phyloP scores from a whole-genome alignment of 2,329 filamentous ascomycete genomes.

The Trichoderma cornu-damae region DNA sequence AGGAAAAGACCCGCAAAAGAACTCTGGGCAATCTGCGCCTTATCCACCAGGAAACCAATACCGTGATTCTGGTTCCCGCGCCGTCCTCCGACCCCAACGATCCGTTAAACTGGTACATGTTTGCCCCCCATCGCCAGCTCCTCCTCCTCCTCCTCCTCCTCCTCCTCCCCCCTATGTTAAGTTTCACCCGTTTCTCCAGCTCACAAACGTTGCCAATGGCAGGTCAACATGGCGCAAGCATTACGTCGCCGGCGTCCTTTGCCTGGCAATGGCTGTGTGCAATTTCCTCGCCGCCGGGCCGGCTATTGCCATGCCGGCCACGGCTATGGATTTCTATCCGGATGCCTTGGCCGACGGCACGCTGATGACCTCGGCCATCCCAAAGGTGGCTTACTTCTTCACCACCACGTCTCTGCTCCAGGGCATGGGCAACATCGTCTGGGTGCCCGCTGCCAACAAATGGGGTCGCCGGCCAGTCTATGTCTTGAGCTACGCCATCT shows the following conservation, averaged over 20 bases:
- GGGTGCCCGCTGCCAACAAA: constrained; percentile 44
- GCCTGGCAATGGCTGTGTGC: constrained; percentile 50
- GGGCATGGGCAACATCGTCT: constrained; percentile 43
- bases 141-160: background rate
- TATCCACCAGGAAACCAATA: constrained; percentile 38
- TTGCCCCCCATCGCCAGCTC: constrained; percentile 23
- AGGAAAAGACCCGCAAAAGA: constrained; percentile 21
- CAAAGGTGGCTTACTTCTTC: constrained; percentile 49
- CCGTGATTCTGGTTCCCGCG: constrained; percentile 47
- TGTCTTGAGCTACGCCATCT: constrained; percentile 40
- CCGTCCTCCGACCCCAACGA: constrained; percentile 50
- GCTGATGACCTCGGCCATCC: constrained; percentile 32
- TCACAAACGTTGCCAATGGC: constrained; percentile 17
- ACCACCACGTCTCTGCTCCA: constrained; percentile 47
- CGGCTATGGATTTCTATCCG: constrained; percentile 44
- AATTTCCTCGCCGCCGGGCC: constrained; percentile 55
- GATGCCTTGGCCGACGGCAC: constrained; percentile 27
- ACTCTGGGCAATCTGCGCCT: constrained; percentile 41
- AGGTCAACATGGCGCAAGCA: constrained; percentile 44
- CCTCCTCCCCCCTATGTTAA: background rate
- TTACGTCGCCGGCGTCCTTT: constrained; percentile 47
- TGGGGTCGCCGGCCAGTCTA: constrained; percentile 42
- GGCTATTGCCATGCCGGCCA: constrained; percentile 45
- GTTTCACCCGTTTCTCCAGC: background rate
- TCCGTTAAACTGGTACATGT: constrained; percentile 47